Evolutionary conservation across 768 basidiomycete species (phyloP).

Genomic region (Tephrocybe sp.): DNA sequence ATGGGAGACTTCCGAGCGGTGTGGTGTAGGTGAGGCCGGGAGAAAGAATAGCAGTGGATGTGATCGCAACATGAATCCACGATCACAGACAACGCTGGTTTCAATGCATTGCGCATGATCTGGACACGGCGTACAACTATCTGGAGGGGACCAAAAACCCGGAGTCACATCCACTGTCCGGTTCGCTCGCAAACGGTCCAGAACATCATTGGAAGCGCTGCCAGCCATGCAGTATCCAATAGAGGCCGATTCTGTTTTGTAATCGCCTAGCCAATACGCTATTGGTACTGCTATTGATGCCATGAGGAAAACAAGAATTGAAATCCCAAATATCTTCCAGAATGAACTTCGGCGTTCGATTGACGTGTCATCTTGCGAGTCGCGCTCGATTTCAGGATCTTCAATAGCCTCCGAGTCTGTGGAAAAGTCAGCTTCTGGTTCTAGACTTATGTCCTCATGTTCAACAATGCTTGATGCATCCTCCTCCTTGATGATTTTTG

Average conservation of each 20-base stretch:
- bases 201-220: conserved; percentile 53
- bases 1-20: conserved; percentile 37
- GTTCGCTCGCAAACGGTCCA: conserved; percentile 45
- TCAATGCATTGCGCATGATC: conserved; percentile 63
- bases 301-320: conserved; percentile 15
- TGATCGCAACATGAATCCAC: conserved; percentile 63
- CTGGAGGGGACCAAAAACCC: conserved; percentile 56
- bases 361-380: conserved; percentile 37
- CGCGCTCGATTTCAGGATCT: conserved; percentile 19
- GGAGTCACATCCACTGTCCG: conserved; percentile 21
- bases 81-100: conserved; percentile 61
- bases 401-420: conserved; percentile 6
- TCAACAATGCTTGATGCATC: conserved; percentile 6
- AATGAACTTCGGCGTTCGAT: conserved; percentile 4
- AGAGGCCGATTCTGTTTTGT: conserved; percentile 65
- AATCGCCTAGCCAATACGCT: conserved; percentile 45
- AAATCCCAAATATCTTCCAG: conserved; percentile 12
- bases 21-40: conserved; percentile 35
- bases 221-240: conserved; percentile 80
- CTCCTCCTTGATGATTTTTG: conserved; percentile 7
- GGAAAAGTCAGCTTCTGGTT: conserved; percentile 14
- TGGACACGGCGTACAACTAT: conserved; percentile 72
- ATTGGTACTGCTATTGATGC: conserved; percentile 30
- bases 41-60: conserved; percentile 57
- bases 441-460: conserved; percentile 12